A percentile compares a stretch with the other conserved stretches of the same genome.
phyloP scores from a whole-genome alignment of 768 basidiomycete genomes.

The Rhizopogon vulgaris region DNA sequence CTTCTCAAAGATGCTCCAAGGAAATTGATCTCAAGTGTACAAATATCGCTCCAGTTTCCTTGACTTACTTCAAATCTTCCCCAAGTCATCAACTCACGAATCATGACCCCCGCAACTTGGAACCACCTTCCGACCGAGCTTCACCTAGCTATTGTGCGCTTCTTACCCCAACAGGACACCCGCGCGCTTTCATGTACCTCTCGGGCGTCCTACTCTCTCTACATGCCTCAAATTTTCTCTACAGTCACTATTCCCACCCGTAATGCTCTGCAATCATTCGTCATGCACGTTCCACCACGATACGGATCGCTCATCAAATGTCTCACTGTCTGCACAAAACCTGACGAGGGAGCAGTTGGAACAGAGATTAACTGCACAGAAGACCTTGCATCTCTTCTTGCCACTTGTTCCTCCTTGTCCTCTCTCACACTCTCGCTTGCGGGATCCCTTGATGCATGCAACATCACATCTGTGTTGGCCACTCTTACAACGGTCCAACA shows the following conservation, averaged over 20 bases:
- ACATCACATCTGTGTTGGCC: constrained; percentile 16
- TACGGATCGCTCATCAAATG: constrained; percentile 48
- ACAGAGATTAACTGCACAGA: constrained; percentile 34
- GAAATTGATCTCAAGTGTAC: background rate
- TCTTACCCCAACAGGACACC: constrained; percentile 40
- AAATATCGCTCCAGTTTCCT: background rate
- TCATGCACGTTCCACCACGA: constrained; percentile 46
- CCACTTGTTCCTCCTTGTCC: constrained; percentile 39
- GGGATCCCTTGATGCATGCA: constrained; percentile 13
- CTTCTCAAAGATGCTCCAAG: constrained; percentile 1
- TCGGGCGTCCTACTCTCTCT: constrained; percentile 44
- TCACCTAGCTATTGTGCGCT: constrained; percentile 49
- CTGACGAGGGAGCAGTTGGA: constrained; percentile 20
- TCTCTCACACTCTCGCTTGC: constrained; percentile 23
- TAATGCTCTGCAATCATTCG: constrained; percentile 45
- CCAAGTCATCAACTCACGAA: background rate
- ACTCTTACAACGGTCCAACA: constrained; percentile 12
- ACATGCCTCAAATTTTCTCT: constrained; percentile 56
- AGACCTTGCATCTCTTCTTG: constrained; percentile 44
- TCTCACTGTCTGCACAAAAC: constrained; percentile 43
- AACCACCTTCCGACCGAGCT: constrained; percentile 58
- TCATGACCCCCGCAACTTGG: constrained; percentile 35
- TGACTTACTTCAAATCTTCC: background rate
- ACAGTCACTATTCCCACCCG: constrained; percentile 42
- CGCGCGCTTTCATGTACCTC: constrained; percentile 44